Conservation (phyloP, 805 yeast species). For the Saccharomycopsis oosterbeekiorum region DNA sequence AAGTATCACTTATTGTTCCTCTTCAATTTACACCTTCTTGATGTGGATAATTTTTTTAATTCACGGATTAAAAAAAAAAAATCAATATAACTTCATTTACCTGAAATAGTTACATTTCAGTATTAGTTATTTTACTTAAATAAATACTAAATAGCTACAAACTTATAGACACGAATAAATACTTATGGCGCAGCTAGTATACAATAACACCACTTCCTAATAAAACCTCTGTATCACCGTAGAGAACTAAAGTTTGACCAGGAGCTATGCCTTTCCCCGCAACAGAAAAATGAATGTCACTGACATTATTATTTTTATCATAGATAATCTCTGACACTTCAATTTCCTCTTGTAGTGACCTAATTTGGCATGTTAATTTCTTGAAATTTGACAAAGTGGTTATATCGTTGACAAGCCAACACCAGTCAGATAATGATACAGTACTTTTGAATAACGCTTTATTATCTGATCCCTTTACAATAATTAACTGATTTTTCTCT, state of each 20-base stretch:
- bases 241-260: constrained; percentile 78
- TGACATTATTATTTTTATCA: constrained; percentile 10
- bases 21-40: no score
- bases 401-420: constrained; percentile 34
- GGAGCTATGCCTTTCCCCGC: constrained; percentile 71
- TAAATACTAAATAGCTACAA: no score
- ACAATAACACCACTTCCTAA: constrained; percentile 51
- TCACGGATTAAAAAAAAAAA: no score
- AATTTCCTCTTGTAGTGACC: constrained; percentile 63
- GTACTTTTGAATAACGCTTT: constrained; percentile 39
- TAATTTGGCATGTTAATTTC: constrained; percentile 44
- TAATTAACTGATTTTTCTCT: constrained; percentile 61
- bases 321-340: constrained; percentile 25
- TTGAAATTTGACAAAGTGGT: constrained; percentile 9
- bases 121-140: no score
- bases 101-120: no score
- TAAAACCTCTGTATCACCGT: constrained; percentile 47
- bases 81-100: no score
- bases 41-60: no score
- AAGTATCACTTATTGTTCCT: no score
- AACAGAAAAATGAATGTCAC: constrained; percentile 31
- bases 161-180: background rate
- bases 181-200: no score
- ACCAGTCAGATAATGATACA: constrained; percentile 33
- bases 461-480: constrained; percentile 62